These are phyloP conservation scores for Citrullus mucosospermus DNA, from an alignment of 306 rosid genomes.

Conservation along the genomic window DNA sequence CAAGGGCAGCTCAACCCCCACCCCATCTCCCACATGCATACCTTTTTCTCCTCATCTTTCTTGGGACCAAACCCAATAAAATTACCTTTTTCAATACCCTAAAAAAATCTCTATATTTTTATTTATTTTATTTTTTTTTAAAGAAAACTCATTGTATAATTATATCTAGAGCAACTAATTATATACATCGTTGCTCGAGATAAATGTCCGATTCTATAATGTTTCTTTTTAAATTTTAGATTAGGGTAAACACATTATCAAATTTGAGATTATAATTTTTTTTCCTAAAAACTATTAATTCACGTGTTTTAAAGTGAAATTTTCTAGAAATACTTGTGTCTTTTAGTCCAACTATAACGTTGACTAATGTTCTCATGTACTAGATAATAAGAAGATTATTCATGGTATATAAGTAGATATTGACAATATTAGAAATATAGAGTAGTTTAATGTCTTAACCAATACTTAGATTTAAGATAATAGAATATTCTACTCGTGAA, in stretches of 20 bases:
- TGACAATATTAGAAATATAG: too few relatives aligned
- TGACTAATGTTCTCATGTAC: not conserved
- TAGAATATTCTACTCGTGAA: too few relatives aligned
- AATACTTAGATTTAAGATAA: too few relatives aligned
- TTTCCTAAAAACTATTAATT: too few relatives aligned
- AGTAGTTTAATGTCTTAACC: too few relatives aligned
- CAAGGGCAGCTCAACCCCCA: not conserved
- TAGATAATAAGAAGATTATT: too few relatives aligned
- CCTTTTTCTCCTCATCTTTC: not conserved
- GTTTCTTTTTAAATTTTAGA: too few relatives aligned
- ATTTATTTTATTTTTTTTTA: not conserved
- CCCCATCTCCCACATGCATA: constrained; percentile 1
- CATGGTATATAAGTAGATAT: too few relatives aligned
- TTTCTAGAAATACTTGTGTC: not conserved
- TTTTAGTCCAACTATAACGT: not conserved
- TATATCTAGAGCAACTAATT: not conserved
- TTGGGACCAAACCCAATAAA: not conserved
- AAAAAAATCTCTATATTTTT: not conserved
- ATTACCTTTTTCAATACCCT: not conserved
- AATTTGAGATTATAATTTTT: too few relatives aligned
- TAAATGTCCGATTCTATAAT: too few relatives aligned
- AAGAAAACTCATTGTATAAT: not conserved
- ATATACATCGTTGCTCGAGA: not conserved
- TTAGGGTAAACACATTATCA: too few relatives aligned
- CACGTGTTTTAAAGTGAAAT: not conserved